These are phyloP conservation scores for Hyphodiscus hymeniophilus DNA, from an alignment of 495 filamentous ascomycete species.

Conservation along the genomic window DNA sequence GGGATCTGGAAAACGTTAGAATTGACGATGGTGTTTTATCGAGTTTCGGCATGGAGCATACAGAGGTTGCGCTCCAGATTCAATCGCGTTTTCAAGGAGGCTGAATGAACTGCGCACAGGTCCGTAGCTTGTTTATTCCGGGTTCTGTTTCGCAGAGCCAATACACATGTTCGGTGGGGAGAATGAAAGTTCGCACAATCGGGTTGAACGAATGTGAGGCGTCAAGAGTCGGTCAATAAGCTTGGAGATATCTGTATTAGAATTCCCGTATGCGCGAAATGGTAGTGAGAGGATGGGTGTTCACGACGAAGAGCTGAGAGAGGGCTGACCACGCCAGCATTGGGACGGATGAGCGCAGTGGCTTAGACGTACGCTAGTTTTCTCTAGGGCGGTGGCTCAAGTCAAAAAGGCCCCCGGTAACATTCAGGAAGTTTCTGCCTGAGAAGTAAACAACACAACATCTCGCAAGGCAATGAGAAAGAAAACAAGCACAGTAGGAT, in stretches of 20 bases:
- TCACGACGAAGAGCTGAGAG: constrained; percentile 8
- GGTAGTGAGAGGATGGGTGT: not conserved
- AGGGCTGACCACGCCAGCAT: constrained; percentile 9
- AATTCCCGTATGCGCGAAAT: constrained; percentile 6
- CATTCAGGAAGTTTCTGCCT: too few relatives aligned
- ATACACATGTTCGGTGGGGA: constrained; percentile 6
- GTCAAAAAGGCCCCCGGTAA: too few relatives aligned
- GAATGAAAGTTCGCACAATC: not conserved
- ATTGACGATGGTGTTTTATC: not conserved
- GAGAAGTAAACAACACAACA: too few relatives aligned
- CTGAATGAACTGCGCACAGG: constrained; percentile 11
- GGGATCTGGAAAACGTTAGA: not conserved
- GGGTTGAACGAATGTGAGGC: not conserved
- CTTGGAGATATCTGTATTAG: constrained; percentile 1
- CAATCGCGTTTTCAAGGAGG: not conserved
- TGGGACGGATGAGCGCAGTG: not conserved
- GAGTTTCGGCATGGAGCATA: not conserved
- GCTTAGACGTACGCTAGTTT: not conserved
- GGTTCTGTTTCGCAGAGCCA: not conserved
- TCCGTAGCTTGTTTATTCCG: not conserved
- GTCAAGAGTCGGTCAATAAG: constrained; percentile 3
- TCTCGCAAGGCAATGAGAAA: too few relatives aligned
- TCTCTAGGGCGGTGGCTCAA: too few relatives aligned
- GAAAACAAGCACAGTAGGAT: too few relatives aligned
- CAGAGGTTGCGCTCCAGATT: constrained; percentile 2